These are phyloP conservation scores for Penicillium bovifimosum DNA, from an alignment of 495 filamentous ascomycete genomes.

Conservation along the genomic window DNA sequence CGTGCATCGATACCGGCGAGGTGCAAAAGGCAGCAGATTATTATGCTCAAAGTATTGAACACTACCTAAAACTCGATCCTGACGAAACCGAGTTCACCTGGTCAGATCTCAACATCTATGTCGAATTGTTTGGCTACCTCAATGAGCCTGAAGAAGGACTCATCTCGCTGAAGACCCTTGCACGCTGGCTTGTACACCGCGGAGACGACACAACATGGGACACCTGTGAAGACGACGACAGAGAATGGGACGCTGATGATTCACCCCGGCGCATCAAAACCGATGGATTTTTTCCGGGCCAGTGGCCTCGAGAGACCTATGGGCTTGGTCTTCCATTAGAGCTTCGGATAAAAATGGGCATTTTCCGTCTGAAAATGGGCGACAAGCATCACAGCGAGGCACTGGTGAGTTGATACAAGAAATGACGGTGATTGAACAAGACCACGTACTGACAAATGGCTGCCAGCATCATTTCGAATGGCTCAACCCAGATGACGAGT, in stretches of 20 bases:
- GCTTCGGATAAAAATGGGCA: constrained; percentile 76
- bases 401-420: constrained; percentile 46
- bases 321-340: constrained; percentile 75
- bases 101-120: constrained; percentile 78
- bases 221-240: constrained; percentile 66
- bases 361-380: constrained; percentile 68
- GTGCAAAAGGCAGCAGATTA: constrained; percentile 51
- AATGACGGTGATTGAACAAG: background rate
- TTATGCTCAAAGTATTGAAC: constrained; percentile 56
- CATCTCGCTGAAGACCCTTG: constrained; percentile 58
- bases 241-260: constrained; percentile 83
- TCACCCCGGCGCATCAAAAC: constrained; percentile 56
- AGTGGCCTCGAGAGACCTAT: constrained; percentile 57
- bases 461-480: constrained; percentile 56
- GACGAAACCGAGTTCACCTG: constrained; percentile 61
- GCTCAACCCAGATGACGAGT: constrained; percentile 53
- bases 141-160: constrained; percentile 60
- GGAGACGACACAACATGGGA: constrained; percentile 76
- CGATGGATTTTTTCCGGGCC: constrained; percentile 48
- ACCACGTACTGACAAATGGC: constrained; percentile 1
- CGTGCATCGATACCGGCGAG: constrained; percentile 55
- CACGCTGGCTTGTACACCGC: constrained; percentile 79
- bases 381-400: constrained; percentile 63
- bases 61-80: constrained; percentile 44
- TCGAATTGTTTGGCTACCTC: constrained; percentile 66